Evolutionary conservation across 805 yeast genomes (phyloP), one percentile per base, ranked within the genome.

Genomic region (Jamesozyma gamospora): DNA sequence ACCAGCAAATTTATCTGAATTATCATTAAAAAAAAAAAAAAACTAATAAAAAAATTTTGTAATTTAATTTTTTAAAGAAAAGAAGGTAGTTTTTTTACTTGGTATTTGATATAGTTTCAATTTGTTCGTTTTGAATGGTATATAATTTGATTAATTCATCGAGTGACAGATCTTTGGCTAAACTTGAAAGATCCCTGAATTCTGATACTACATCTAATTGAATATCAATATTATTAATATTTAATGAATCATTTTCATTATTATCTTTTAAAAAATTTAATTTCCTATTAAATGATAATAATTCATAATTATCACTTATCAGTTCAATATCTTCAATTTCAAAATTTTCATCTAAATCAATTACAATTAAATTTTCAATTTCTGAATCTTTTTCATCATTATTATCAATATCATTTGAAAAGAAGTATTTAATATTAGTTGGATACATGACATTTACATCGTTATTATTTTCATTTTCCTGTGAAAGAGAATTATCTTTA

Each of bases 1-100:
- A 90, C 98, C 98, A 41, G 82, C 77, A 50, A 73, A 73, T 56
- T 63, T 79, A 55, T 72, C 73, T 48, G 66, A 74, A 45, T 60
- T 74, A 53, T 70, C 51, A 14, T 47, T 41, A 32, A 8, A n/a
- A n/a, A 21, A 21, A 8, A 8, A 21, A 21, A 21, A 21, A 21
- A 21, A 21, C 8, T 21, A 21, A 21, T 5, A 21, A 21, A 21
- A 21, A 8, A 21, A 21, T 21, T 25, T 18, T 18, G 17, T n/a
- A 12, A 14, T 3, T 31, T 10, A 26, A 14, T 35, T 14, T 16
- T n/a, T 5, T 9, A 28, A 28, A 14, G 18, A 30, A 30, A 14
- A 30, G 4, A 30, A 28, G 7, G 12, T 8, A 13, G 12, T 5
- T 30, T 30, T n/a, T 14, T 33, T 36, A 48, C 39, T 51, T 44